Evolutionary conservation across 2,329 filamentous ascomycete species (phyloP).

Genomic region (Sporothrix phasma): DNA sequence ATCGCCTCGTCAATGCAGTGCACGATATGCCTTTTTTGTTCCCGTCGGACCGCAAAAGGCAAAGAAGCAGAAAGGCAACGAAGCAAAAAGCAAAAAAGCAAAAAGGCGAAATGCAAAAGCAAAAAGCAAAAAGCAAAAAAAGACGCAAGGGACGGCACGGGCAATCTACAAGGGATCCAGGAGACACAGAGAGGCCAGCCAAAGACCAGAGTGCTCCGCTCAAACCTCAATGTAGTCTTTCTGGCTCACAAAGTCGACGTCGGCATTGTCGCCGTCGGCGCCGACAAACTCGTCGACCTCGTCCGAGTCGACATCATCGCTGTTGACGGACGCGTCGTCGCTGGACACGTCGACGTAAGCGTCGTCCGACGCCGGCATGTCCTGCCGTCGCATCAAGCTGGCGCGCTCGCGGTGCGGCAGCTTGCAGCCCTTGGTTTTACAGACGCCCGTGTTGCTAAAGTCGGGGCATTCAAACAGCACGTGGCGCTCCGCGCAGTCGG

Average conservation of each 20-base stretch:
- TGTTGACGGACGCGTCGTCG: constrained; percentile 49
- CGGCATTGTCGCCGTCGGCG: constrained; percentile 39
- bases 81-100: not conserved
- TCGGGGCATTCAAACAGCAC: constrained; percentile 87
- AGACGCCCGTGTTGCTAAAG: constrained; percentile 82
- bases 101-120: not conserved
- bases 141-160: not conserved
- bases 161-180: not conserved
- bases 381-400: constrained; percentile 63
- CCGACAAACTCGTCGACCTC: constrained; percentile 56
- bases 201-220: constrained; percentile 8
- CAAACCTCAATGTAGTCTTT: constrained; percentile 49
- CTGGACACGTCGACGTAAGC: not conserved
- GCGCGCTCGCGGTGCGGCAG: constrained; percentile 82
- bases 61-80: not conserved
- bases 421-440: constrained; percentile 71
- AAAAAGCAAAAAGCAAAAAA: not conserved
- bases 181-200: not conserved
- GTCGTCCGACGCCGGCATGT: constrained; percentile 31
- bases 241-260: constrained; percentile 46
- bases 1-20: constrained; percentile 2
- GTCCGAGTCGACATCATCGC: constrained; percentile 73
- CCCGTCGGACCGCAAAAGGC: not conserved
- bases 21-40: not conserved
- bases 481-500: constrained; percentile 69